Base-by-base conservation (phyloP, 495 filamentous ascomycete species). In the Penicillium canescens region DNA sequence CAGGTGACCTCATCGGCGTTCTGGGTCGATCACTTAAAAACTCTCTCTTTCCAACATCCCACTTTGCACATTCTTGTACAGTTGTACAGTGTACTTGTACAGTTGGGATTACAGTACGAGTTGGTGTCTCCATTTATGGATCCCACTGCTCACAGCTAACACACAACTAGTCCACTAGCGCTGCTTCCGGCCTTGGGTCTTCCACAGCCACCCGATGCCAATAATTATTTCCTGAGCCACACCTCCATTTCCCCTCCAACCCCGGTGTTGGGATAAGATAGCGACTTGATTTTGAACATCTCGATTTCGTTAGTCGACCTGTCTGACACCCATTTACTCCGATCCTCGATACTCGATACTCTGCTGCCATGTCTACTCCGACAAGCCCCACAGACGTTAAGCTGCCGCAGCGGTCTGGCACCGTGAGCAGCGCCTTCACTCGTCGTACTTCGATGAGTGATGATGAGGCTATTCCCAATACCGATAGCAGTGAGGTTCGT, bases 401-500 rank as follows among this genome's bases (percentile, higher is more conserved):
- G 55, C 73, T 85, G 67, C 82, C 86, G 26, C 63, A 80, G 50
- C 77, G 86, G 54, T 79, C 86, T 52, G 72, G 62, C 13, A 85
- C 85, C 12, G 65, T 78, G 43, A 60, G 62, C 52, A 82, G 81
- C 58, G 69, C 69, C 53, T 50, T 80, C 18, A 72, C 70, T 28
- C 69, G 68, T 18, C 64, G 66, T 13, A 68, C 70, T 1, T 74
- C 70, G 6, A 57, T 67, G 53, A 76, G 72, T 45, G 80, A 81
- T 10, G 83, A 86, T 52, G 84, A 87, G 56, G 88, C 87, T 9
- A 80, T 94, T 46, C 86, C 89, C 1, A 80, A 86, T n/a, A 82
- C 84, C 39, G 90, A 95, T 66, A 89, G 88, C 64, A 91, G 78
- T 67, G 83, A 87, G 73, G 88, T 92, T 62, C 64, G 80, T 75